These are phyloP conservation scores for Fomitopsis palustris DNA, from an alignment of 1,284 basidiomycete species.

Conservation along the genomic window DNA sequence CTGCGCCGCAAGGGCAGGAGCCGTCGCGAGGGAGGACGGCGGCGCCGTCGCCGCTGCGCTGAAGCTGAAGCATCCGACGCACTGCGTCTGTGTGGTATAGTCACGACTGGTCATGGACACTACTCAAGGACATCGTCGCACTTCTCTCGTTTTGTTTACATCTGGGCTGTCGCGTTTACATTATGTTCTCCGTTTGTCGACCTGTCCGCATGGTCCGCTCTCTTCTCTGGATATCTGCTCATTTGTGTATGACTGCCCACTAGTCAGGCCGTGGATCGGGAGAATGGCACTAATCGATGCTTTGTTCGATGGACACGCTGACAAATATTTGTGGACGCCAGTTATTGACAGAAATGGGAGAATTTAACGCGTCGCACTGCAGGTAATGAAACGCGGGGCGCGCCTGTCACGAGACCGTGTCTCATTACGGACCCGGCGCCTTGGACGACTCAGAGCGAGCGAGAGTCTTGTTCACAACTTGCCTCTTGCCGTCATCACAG, in stretches of 20 bases:
- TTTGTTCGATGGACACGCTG: background rate
- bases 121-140: background rate
- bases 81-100: background rate
- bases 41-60: background rate
- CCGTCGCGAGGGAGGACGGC: background rate
- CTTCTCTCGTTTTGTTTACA: background rate
- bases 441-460: background rate
- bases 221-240: background rate
- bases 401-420: background rate
- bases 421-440: background rate
- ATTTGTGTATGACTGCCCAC: background rate
- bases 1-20: background rate
- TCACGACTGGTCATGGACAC: constrained; percentile 2
- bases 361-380: background rate
- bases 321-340: too few relatives aligned
- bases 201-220: background rate
- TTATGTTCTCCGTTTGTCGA: background rate
- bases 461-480: background rate
- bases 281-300: background rate
- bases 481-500: background rate
- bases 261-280: background rate
- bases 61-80: background rate
- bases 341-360: too few relatives aligned
- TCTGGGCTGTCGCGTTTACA: background rate
- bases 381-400: background rate